Evolutionary conservation across 106 monocot genomes (phyloP), one percentile per base, ranked within the genome.

Genomic region (Gastrodia elata): DNA sequence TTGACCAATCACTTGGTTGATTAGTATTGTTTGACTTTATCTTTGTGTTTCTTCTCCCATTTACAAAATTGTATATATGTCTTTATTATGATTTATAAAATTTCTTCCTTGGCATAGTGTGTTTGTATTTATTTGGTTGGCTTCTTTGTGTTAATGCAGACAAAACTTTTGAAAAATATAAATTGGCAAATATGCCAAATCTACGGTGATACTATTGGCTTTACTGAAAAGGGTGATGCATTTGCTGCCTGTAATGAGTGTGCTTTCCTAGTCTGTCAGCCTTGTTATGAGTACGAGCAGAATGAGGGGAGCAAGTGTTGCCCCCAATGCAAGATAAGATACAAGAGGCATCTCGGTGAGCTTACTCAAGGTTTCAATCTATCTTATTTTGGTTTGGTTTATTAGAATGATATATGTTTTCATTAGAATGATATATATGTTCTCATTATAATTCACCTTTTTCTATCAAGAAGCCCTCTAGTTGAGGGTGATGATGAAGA

Each of bases 211-310:
- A 80, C 81, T 73, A 86, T 94, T 33, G 94, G 91, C 11, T 68
- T 84, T 27, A 68, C 86, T 25, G 86, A 75, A 13, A 81, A 71
- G 0, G 91, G 88, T 24, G 94, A 91, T 34, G 48, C 87, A 44
- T 94, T 94, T 81, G 91, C 91, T 68, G 94, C 94, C 72, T 94
- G 94, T 82, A 91, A 94, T 72, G 94, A 94, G 73, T 94, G 94
- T 71, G 91, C 88, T 16, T 94, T 88, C 77, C 94, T 91, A 71
- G 94, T 94, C 73, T 94, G 94, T 74, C 77, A 86, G 27, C 88
- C 91, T 76, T 94, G 94, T 56, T 94, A 94, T 44, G 91, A 91
- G 77, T 94, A 94, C 55, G 94, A 94, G 77, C 35, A 91, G 59
- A 94, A 87, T 77, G 94, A 94, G 37, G 94, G 94, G 6, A 94